A percentile compares a stretch with the other conserved stretches of the same genome.
Evolutionary conservation across 805 yeast species (phyloP).

Genomic region (Metschnikowia hibisci): DNA sequence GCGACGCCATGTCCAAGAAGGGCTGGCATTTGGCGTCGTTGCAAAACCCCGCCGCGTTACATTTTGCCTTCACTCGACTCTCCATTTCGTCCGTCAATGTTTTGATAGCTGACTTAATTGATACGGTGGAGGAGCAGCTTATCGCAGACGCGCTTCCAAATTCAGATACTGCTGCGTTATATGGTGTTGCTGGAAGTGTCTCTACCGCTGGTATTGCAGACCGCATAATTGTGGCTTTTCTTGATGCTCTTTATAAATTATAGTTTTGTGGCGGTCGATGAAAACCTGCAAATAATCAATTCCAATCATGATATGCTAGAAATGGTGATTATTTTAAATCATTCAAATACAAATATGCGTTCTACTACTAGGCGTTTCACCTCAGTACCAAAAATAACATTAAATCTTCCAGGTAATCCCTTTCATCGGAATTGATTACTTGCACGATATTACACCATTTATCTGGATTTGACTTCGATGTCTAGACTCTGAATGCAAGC

Average conservation of each 20-base stretch:
- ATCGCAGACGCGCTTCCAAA: constrained; percentile 22
- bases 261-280: constrained; percentile 1
- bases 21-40: constrained; percentile 91
- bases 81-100: constrained; percentile 60
- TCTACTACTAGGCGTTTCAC: too few relatives aligned
- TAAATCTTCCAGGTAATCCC: too few relatives aligned
- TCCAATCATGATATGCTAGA: too few relatives aligned
- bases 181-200: constrained; percentile 94
- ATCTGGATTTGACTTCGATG: too few relatives aligned
- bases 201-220: constrained; percentile 82
- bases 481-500: too few relatives aligned
- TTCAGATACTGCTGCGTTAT: constrained; percentile 78
- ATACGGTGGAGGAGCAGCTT: constrained; percentile 38
- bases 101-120: constrained; percentile 50
- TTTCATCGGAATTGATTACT: too few relatives aligned
- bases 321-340: too few relatives aligned
- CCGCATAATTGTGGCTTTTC: constrained; percentile 68
- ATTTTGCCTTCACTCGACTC: constrained; percentile 79
- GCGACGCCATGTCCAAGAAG: constrained; percentile 60
- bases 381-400: too few relatives aligned
- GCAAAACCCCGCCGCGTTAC: constrained; percentile 89
- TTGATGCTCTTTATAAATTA: constrained; percentile 73
- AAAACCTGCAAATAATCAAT: not conserved
- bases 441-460: too few relatives aligned
- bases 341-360: too few relatives aligned